Percentiles rank a stretch among this genome's conserved stretches.
These are phyloP conservation scores for Fusarium sp. DNA, from an alignment of 2,329 filamentous ascomycete species.

Conservation along the genomic window DNA sequence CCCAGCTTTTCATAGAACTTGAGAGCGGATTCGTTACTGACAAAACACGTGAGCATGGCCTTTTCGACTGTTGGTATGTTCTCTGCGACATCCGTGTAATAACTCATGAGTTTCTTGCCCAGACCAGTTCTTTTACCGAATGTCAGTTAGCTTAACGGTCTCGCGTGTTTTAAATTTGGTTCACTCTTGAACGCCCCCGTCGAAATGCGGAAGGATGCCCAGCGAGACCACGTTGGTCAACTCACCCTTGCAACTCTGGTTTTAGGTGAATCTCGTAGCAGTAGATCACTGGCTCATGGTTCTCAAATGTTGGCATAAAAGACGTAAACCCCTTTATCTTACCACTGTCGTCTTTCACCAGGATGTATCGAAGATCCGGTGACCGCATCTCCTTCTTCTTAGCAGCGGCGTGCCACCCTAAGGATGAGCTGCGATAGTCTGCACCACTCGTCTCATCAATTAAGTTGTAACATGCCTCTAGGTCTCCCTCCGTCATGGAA, in stretches of 20 bases:
- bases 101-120: slow-evolving; percentile 69
- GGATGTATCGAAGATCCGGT: slow-evolving; percentile 75
- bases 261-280: slow-evolving; percentile 83
- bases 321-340: slow-evolving; percentile 69
- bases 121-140: slow-evolving; percentile 68
- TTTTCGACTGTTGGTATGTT: slow-evolving; percentile 70
- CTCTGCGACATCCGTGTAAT: slow-evolving; percentile 66
- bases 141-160: slow-evolving; percentile 22
- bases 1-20: slow-evolving; percentile 73
- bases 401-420: slow-evolving; percentile 71
- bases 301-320: slow-evolving; percentile 80
- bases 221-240: slow-evolving; percentile 20
- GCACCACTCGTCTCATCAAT: slow-evolving; percentile 73
- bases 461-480: slow-evolving; percentile 67
- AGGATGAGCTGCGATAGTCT: slow-evolving; percentile 73
- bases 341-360: slow-evolving; percentile 61
- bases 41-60: slow-evolving; percentile 81
- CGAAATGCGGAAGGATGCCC: slow-evolving; percentile 6
- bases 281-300: slow-evolving; percentile 75
- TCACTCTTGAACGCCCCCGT: slow-evolving; percentile 1
- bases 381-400: slow-evolving; percentile 79
- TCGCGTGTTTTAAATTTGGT: slow-evolving; percentile 10
- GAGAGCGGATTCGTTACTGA: slow-evolving; percentile 68
- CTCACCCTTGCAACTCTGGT: slow-evolving; percentile 66
- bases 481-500: slow-evolving; percentile 58